Evolutionary conservation across 306 rosid genomes (phyloP), one percentile per base, ranked within the genome.

Genomic region (Quercus robur): DNA sequence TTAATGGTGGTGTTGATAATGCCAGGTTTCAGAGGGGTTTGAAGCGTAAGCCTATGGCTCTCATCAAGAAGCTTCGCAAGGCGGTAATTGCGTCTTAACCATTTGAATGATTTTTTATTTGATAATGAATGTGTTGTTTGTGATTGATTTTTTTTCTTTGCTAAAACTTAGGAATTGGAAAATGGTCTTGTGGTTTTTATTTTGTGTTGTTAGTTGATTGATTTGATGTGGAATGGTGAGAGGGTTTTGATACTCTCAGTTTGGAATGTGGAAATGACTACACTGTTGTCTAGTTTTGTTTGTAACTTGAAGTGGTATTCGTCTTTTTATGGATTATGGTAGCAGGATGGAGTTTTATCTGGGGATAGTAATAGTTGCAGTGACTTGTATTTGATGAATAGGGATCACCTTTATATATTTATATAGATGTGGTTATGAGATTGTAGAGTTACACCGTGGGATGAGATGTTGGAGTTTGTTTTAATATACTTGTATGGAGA

Each of bases 11-110:
- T 19, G 17, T 62, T 12, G 26, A 12, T 56, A 90, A 41, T 41
- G 12, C 0, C 3, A 41, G 94, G 94, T 94, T 94, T 82, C 93
- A 93, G 80, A 92, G 98, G 78, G 98, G 97, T 38, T 75, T 94
- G 84, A 94, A 91, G 82, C 81, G 98, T 25, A 94, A 94, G 89
- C 98, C 98, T 10, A 94, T 94, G 98, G 98, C 98, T 25, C 56
- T 94, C 71, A 92, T 94, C 68, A 94, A 94, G 94, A 94, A 94
- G 88, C 98, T 94, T 5, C 97, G 98, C 79, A 94, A 92, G 77
- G 98, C 98, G 85, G 97, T 93, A 78, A 64, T 18, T 61, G 5
- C 55, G 59, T 10, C 51, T 10, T 11, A 28, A 1, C 21, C 15
- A 1, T 25, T 14, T 19, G 46, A 41, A 8, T 8, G 46, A 7